Conservation (phyloP, 345 rosid species). For the Populus nigra region DNA sequence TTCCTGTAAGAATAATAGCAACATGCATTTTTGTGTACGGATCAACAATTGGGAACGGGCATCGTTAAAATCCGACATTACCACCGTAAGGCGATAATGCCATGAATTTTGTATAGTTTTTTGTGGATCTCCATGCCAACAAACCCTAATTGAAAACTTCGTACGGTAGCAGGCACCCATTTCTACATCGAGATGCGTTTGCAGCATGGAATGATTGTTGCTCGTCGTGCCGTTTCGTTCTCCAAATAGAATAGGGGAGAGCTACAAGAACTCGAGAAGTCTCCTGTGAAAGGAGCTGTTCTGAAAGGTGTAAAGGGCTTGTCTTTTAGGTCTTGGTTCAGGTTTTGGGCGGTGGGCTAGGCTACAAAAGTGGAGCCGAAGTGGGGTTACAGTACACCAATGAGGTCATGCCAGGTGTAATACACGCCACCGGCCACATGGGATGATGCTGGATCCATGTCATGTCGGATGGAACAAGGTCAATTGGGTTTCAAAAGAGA, state of each 20-base stretch:
- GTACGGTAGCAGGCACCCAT: constrained; percentile 33
- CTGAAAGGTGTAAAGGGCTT: background rate
- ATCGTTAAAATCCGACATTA: background rate
- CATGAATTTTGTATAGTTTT: background rate
- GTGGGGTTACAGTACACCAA: background rate
- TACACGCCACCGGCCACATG: constrained; percentile 18
- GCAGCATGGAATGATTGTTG: background rate
- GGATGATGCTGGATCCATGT: constrained; percentile 7
- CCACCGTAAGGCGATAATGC: background rate
- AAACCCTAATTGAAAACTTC: constrained; percentile 23
- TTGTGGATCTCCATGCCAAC: constrained; percentile 8
- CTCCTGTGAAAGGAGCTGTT: background rate
- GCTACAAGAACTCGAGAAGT: background rate
- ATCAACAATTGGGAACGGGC: too few relatives aligned
- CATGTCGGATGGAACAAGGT: constrained; percentile 5
- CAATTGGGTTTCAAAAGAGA: background rate
- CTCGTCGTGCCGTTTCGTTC: background rate
- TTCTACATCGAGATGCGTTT: constrained; percentile 7
- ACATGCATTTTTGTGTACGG: too few relatives aligned
- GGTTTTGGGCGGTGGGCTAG: constrained; percentile 24
- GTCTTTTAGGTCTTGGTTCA: background rate
- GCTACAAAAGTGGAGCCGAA: constrained; percentile 8
- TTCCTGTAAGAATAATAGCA: too few relatives aligned
- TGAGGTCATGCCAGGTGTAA: background rate
- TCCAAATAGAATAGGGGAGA: background rate